Percentiles rank a stretch among this genome's conserved stretches.
These are phyloP conservation scores for Sabuloglossum arenarium DNA, from an alignment of 495 filamentous ascomycete genomes.

Conservation along the genomic window DNA sequence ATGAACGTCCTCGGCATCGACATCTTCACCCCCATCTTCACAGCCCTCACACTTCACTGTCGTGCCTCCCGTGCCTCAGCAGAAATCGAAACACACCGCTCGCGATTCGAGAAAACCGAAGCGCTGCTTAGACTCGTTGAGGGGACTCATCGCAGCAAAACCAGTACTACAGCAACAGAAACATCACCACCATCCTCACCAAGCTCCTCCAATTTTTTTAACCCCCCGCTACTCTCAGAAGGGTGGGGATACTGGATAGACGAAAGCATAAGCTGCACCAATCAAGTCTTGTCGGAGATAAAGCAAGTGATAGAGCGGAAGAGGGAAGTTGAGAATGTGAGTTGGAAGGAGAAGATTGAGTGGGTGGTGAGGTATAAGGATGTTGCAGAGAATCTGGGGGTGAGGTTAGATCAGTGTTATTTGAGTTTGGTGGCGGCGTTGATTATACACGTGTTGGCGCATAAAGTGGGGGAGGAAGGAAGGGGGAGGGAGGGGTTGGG, in stretches of 20 bases:
- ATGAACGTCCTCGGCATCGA: too few species aligned
- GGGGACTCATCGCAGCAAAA: neutral
- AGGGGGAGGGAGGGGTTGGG: too few species aligned
- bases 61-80: neutral
- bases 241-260: neutral
- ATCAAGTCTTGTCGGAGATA: neutral
- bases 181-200: too few species aligned
- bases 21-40: neutral
- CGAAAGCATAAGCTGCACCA: neutral
- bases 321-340: neutral
- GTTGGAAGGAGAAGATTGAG: neutral
- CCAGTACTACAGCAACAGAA: neutral
- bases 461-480: too few species aligned
- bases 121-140: neutral
- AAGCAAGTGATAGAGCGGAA: neutral
- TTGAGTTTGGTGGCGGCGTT: neutral
- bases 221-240: too few species aligned
- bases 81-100: neutral
- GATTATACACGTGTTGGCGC: neutral
- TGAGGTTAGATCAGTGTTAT: neutral
- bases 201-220: too few species aligned
- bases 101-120: neutral
- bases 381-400: neutral
- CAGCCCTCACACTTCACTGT: neutral
- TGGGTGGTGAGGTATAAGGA: neutral